Conservation (phyloP, 306 rosid species). For the Quillaja saponaria region DNA sequence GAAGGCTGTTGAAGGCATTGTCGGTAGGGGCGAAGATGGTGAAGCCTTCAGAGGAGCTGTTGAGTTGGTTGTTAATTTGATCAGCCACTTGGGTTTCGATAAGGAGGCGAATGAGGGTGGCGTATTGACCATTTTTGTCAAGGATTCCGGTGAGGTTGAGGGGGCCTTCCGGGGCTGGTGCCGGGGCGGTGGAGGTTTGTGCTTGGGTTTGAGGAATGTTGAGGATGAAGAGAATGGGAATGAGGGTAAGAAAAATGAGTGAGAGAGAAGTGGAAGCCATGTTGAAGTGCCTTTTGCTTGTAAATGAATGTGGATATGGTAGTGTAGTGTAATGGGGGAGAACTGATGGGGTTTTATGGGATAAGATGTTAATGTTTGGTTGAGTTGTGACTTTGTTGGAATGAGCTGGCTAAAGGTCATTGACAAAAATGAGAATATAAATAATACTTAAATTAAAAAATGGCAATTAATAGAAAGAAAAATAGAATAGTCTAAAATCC, state of each 20-base stretch:
- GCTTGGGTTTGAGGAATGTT: slow-evolving; percentile 23
- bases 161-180: slow-evolving; percentile 33
- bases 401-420: slow-evolving; percentile 38
- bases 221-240: slow-evolving; percentile 5
- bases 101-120: slow-evolving; percentile 43
- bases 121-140: slow-evolving; percentile 38
- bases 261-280: slow-evolving; percentile 40
- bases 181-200: slow-evolving; percentile 40
- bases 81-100: slow-evolving; percentile 28
- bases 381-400: no score
- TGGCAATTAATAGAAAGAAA: no score
- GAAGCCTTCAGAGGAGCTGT: slow-evolving; percentile 43
- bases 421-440: no score
- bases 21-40: slow-evolving; percentile 57
- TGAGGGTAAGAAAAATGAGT: slow-evolving; percentile 28
- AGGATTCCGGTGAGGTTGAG: slow-evolving; percentile 48
- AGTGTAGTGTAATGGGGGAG: background rate
- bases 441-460: no score
- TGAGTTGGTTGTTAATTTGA: slow-evolving; percentile 51
- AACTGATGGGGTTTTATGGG: slow-evolving; percentile 30
- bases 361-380: no score
- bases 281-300: background rate
- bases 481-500: no score
- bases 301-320: background rate
- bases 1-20: slow-evolving; percentile 53